Evolutionary conservation across 2,329 filamentous ascomycete species (phyloP), one percentile per base, ranked within the genome.

Genomic region (Phoma sp.): DNA sequence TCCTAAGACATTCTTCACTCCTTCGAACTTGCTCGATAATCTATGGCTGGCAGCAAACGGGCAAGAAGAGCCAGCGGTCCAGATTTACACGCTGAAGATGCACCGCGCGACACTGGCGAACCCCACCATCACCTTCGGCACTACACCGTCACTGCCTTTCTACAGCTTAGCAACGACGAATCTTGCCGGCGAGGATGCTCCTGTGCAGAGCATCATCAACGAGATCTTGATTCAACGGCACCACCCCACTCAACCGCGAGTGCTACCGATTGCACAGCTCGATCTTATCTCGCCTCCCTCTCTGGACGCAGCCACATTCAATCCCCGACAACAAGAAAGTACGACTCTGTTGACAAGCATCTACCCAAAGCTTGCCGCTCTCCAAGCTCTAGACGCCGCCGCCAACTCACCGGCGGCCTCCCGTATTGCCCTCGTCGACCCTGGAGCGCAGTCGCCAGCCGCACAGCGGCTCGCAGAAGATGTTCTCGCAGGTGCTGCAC

Each of bases 1-100:
- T 44, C 66, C 65, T 5, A 71, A 69, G 22, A 68, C 68, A 0
- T 76, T 74, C 59, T 75, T 75, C 52, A 76, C 75, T 0, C 82
- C 83, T 0, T 86, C 81, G 1, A 83, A 87, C 39, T 82, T 89
- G 58, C 80, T 90, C 32, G 83, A 83, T 60, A 80, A 81, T 45
- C 80, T 89, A 7, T 90, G 88, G 88, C 85, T 88, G 63, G 86
- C 86, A 0, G 79, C 84, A 55, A 90, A 89, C 67, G 88, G 88
- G 10, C 89, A 84, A 65, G 87, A 86, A 2, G 64, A 69, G 8
- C 70, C 70, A 8, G 60, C 65, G 10, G 64, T 73, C 18, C 70
- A 74, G 45, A 67, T 73, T 9, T 77, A 74, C 47, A 74, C 72
- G 10, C 61, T 77, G 14, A 66, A 69, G 44, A 75, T 77, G 73